Percentiles rank a stretch among this genome's conserved stretches.
These are phyloP conservation scores for Limnomonas spitsbergensis DNA, from an alignment of 139 green algal genomes.

Conservation along the genomic window DNA sequence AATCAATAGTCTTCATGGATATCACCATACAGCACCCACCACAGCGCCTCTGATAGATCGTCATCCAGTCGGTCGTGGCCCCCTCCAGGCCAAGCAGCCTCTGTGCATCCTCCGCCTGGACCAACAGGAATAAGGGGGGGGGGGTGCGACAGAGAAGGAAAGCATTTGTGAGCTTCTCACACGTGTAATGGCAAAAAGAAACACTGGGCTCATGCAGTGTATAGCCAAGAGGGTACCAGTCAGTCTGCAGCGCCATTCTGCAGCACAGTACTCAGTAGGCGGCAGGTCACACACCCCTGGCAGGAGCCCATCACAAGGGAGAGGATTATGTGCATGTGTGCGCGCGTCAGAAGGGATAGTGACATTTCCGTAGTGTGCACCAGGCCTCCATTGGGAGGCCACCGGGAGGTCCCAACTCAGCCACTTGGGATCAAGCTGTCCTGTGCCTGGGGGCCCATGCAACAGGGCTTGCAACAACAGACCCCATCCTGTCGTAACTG, in stretches of 20 bases:
- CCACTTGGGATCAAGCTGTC: no score
- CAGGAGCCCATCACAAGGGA: no score
- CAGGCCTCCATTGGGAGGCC: no score
- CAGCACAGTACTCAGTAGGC: neutral
- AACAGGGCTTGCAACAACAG: no score
- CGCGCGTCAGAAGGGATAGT: no score
- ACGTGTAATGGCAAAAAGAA: neutral
- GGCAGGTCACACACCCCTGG: no score
- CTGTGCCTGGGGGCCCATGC: no score
- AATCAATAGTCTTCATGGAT: no score
- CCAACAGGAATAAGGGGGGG: neutral
- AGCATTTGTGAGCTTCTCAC: neutral
- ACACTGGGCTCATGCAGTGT: neutral
- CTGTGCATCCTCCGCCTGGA: constrained; percentile 7
- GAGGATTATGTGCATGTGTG: no score
- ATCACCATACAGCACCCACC: neutral
- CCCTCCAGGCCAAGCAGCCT: neutral
- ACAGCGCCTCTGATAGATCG: neutral
- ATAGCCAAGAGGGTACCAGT: neutral
- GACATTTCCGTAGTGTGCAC: no score
- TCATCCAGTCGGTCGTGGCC: neutral
- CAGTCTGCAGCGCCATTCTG: neutral
- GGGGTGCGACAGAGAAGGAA: neutral
- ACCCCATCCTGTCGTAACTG: no score
- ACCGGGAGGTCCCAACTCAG: no score